Evolutionary conservation across 768 basidiomycete species (phyloP).

Genomic region (Arthromyces matolae): DNA sequence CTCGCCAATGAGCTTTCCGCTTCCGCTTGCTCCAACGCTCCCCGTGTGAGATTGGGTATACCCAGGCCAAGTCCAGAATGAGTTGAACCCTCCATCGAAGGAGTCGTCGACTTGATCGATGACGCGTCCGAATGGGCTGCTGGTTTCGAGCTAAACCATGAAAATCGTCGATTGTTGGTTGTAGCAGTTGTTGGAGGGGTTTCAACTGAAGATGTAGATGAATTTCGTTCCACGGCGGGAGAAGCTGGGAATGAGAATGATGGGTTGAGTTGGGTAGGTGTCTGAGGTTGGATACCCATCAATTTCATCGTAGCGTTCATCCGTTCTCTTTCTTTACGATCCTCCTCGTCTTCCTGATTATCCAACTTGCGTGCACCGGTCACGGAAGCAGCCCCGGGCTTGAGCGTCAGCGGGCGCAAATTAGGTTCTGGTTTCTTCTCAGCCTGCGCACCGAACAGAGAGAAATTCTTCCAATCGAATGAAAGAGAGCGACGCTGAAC

Average conservation of each 20-base stretch:
- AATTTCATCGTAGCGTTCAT: slow-evolving; percentile 89
- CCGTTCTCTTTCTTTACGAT: slow-evolving; percentile 80
- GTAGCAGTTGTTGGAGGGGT: slow-evolving; percentile 27
- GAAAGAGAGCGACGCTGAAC: slow-evolving; percentile 72
- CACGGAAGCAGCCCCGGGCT: slow-evolving; percentile 54
- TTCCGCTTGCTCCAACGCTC: slow-evolving; percentile 75
- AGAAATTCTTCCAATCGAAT: slow-evolving; percentile 80
- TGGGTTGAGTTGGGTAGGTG: slow-evolving; percentile 38
- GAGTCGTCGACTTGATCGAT: slow-evolving; percentile 45
- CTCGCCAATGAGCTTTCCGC: slow-evolving; percentile 72
- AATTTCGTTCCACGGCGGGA: slow-evolving; percentile 20
- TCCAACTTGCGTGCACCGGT: slow-evolving; percentile 76
- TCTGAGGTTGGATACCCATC: slow-evolving; percentile 78
- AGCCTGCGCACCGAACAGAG: slow-evolving; percentile 54
- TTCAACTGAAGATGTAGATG: slow-evolving; percentile 16
- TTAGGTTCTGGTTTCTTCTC: slow-evolving; percentile 64
- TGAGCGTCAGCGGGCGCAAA: slow-evolving; percentile 71
- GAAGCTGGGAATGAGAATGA: slow-evolving; percentile 23
- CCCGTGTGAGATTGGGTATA: slow-evolving; percentile 57
- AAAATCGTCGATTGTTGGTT: slow-evolving; percentile 55
- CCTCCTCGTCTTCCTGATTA: slow-evolving; percentile 90
- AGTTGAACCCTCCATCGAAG: slow-evolving; percentile 26
- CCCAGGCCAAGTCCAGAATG: slow-evolving; percentile 29
- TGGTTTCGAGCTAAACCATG: slow-evolving; percentile 61
- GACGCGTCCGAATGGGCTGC: slow-evolving; percentile 42